Evolutionary conservation across 2,329 filamentous ascomycete genomes (phyloP), one percentile per base, ranked within the genome.

Genomic region (Diaporthe capsici): DNA sequence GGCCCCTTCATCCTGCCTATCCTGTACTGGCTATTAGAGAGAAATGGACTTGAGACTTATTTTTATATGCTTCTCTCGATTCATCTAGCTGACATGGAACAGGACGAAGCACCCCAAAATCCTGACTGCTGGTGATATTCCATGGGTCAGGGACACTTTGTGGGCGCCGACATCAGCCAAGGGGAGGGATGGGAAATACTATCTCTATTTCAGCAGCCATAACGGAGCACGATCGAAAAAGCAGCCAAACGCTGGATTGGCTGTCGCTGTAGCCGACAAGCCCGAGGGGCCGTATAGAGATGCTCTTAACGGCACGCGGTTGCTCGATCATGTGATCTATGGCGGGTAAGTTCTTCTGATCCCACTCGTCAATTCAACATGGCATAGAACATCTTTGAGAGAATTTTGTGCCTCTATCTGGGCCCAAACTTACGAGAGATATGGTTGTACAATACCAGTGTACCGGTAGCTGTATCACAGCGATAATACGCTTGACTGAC

Each of bases 161-260:
- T 88, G 87, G 87, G 87, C 87, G 3, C 87, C 87, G 0, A 84
- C 86, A 1, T 84, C 87, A 13, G 81, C 85, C 31, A 76, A 77
- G 10, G 82, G 85, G 39, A 81, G 13, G 20, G 60, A 87, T 75
- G 85, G 85, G 9, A 85, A 83, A 42, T 88, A 88, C 78, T 88
- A 85, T 77, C 82, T 89, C 73, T 89, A 89, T 79, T 88, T 88
- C 77, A 85, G 83, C 57, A 87, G 86, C 37, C 47, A 53, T 39
- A 88, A 88, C 44, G 87, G 88, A 68, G 84, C 86, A 49, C 84
- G 84, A 20, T 80, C 81, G 60, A 6, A 51, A 1, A 79, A 78
- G 10, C 80, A 80, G 60, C 80, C 77, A n/a, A 81, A 84, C 1
- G 85, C 82, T 1, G 85, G 85, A 2, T 84, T 87, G 13, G 85